Evolutionary conservation across 805 yeast species (phyloP).

Genomic region (Candida maesae): DNA sequence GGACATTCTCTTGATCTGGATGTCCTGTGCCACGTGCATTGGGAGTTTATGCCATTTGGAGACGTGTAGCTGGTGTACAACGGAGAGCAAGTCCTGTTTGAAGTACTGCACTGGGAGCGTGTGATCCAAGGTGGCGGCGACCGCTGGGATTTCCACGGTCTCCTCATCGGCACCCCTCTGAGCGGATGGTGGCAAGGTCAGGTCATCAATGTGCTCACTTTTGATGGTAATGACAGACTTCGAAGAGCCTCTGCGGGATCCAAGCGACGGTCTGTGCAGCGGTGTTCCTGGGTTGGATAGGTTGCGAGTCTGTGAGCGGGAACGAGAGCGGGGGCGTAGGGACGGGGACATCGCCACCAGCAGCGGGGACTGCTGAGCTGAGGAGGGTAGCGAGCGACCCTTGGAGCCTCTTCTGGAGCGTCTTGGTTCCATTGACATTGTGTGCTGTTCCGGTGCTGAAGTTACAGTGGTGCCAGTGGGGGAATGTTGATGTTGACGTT

Average conservation of each 20-base stretch:
- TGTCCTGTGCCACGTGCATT: constrained; percentile 33
- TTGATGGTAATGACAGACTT: constrained; percentile 13
- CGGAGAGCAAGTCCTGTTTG: constrained; percentile 70
- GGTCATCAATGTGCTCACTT: constrained; percentile 5
- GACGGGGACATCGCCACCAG: constrained; percentile 10
- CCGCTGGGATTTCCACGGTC: constrained; percentile 37
- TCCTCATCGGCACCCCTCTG: constrained; percentile 8
- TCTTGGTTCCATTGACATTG: neutral
- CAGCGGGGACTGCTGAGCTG: constrained; percentile 6
- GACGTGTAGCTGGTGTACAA: constrained; percentile 59
- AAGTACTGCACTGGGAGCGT: constrained; percentile 80
- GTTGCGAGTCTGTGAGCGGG: constrained; percentile 17
- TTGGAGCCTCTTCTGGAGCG: neutral
- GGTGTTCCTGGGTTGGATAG: neutral
- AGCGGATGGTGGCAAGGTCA: constrained; percentile 9
- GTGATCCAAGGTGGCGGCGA: constrained; percentile 64
- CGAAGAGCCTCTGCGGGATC: constrained; percentile 15
- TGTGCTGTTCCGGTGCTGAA: no score
- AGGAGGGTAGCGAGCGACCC: constrained; percentile 4
- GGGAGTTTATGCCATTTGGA: constrained; percentile 68
- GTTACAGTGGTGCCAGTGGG: no score
- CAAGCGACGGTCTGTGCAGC: constrained; percentile 18
- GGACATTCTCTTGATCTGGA: constrained; percentile 64
- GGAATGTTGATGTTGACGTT: no score
- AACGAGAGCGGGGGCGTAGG: constrained; percentile 14